These are phyloP conservation scores for Monosporascus ibericus DNA, from an alignment of 2,329 filamentous ascomycete species.

Conservation along the genomic window DNA sequence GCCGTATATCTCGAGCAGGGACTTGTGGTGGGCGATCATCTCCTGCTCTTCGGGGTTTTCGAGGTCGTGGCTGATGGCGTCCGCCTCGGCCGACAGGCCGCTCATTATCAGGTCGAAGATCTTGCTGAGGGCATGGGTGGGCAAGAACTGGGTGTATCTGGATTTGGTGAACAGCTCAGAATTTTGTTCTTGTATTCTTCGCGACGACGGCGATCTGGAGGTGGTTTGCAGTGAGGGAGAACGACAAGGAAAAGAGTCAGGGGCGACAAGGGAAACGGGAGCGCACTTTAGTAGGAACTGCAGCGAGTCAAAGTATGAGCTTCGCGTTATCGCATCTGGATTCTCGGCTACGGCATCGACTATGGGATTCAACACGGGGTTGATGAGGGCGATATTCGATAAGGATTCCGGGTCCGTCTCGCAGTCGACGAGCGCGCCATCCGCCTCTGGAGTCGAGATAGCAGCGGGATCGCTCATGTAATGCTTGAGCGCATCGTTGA, in stretches of 20 bases:
- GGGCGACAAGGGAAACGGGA: slow-evolving; percentile 41
- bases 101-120: slow-evolving; percentile 86
- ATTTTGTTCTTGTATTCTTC: slow-evolving; percentile 39
- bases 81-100: slow-evolving; percentile 77
- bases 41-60: slow-evolving; percentile 86
- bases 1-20: slow-evolving; percentile 85
- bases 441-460: slow-evolving; percentile 81
- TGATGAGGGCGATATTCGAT: slow-evolving; percentile 66
- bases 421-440: slow-evolving; percentile 77
- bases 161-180: slow-evolving; percentile 58
- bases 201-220: slow-evolving; percentile 7
- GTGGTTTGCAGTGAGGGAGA: slow-evolving; percentile 10
- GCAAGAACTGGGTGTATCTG: slow-evolving; percentile 77
- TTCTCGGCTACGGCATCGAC: slow-evolving; percentile 88
- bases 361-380: slow-evolving; percentile 82
- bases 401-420: slow-evolving; percentile 86
- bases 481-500: slow-evolving; percentile 92
- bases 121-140: slow-evolving; percentile 80
- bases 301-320: slow-evolving; percentile 80
- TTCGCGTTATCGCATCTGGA: slow-evolving; percentile 78
- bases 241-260: slow-evolving; percentile 10
- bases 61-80: slow-evolving; percentile 77
- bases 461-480: slow-evolving; percentile 89
- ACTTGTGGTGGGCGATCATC: slow-evolving; percentile 78
- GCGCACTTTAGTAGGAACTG: slow-evolving; percentile 96